These are phyloP conservation scores for Haplosporangium gracile DNA, from an alignment of 192 early-diverging fungal species.

Conservation along the genomic window DNA sequence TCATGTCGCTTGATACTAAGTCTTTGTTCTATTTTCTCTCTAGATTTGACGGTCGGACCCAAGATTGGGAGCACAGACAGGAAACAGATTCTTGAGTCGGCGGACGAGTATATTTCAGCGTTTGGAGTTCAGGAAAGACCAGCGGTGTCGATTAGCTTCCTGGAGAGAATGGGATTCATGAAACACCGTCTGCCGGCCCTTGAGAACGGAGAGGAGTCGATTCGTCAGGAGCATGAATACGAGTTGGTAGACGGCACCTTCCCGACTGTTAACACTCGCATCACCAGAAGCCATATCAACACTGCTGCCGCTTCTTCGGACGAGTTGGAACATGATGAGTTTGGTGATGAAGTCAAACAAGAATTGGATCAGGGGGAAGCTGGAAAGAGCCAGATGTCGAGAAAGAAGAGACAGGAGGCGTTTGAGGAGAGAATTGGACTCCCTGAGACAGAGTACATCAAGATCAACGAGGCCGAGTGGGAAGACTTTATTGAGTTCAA, in stretches of 20 bases:
- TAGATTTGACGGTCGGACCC: constrained; percentile 51
- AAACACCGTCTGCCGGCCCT: constrained; percentile 11
- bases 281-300: constrained; percentile 23
- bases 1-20: not conserved
- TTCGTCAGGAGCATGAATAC: constrained; percentile 11
- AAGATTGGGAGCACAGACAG: constrained; percentile 50
- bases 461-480: constrained; percentile 56
- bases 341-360: not conserved
- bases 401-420: constrained; percentile 41
- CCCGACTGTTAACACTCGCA: constrained; percentile 45
- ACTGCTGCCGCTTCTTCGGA: not conserved
- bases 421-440: constrained; percentile 34
- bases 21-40: not conserved
- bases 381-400: not conserved
- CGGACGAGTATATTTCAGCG: constrained; percentile 55
- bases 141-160: constrained; percentile 57
- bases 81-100: constrained; percentile 49
- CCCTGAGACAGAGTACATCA: constrained; percentile 49
- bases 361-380: not conserved
- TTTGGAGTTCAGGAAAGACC: constrained; percentile 62
- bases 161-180: constrained; percentile 62
- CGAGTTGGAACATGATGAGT: not conserved
- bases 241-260: constrained; percentile 52
- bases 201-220: constrained; percentile 10
- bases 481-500: constrained; percentile 56